Percentiles rank a stretch among this genome's conserved stretches.
phyloP scores from a whole-genome alignment of 2,329 filamentous ascomycete species.

The Scedosporium apiospermum region DNA sequence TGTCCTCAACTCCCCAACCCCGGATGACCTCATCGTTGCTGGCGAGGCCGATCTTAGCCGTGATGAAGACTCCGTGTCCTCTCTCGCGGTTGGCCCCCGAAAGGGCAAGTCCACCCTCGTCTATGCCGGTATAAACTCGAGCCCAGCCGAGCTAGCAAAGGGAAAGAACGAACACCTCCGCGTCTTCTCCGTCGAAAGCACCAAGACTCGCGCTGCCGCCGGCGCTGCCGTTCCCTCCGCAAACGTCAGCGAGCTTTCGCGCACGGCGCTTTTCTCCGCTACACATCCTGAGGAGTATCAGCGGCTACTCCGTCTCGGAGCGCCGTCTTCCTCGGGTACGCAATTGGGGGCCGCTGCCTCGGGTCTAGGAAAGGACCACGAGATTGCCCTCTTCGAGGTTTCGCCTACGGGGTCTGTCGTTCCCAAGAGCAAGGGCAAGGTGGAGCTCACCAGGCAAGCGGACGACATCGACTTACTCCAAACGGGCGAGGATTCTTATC shows the following conservation, averaged over 20 bases:
- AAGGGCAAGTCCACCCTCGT: constrained; percentile 44
- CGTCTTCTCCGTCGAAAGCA: constrained; percentile 52
- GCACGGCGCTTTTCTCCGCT: constrained; percentile 41
- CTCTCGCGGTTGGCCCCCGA: constrained; percentile 59
- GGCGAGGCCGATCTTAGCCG: constrained; percentile 70
- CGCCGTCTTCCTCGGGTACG: constrained; percentile 37
- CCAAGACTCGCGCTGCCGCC: constrained; percentile 21
- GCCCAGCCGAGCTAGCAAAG: constrained; percentile 57
- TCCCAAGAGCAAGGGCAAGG: constrained; percentile 36
- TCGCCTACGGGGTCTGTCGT: constrained; percentile 33
- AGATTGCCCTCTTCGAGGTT: constrained; percentile 73
- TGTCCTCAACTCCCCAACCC: constrained; percentile 60
- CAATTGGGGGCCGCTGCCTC: constrained; percentile 72
- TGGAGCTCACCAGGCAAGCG: constrained; percentile 47
- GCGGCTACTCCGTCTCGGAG: constrained; percentile 45
- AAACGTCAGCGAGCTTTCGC: constrained; percentile 42
- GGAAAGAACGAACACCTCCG: constrained; percentile 80
- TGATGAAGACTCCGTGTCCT: constrained; percentile 84
- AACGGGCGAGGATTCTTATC: constrained; percentile 51
- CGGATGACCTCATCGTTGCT: constrained; percentile 51
- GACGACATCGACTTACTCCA: constrained; percentile 62
- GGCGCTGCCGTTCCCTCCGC: constrained; percentile 18
- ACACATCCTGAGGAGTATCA: constrained; percentile 46
- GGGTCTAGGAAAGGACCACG: constrained; percentile 62
- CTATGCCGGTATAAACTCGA: constrained; percentile 79